These are phyloP conservation scores for Entoloma clypeatum DNA, from an alignment of 1,284 basidiomycete genomes.

Conservation along the genomic window DNA sequence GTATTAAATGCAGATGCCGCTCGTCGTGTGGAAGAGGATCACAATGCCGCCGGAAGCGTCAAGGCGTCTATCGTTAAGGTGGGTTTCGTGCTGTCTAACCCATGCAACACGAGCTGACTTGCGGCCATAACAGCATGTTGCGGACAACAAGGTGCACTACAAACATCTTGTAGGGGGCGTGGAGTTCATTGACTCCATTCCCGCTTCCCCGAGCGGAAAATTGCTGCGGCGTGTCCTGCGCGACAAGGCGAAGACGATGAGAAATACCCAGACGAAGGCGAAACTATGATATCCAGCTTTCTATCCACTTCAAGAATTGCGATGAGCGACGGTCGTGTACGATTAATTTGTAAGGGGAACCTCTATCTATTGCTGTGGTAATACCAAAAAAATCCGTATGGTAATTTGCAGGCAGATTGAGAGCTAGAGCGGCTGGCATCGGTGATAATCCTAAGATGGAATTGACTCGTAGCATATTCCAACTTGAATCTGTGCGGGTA, in stretches of 20 bases:
- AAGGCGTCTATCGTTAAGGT: constrained; percentile 49
- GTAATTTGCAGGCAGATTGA: too few species aligned
- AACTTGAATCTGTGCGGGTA: too few species aligned
- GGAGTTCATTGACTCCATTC: constrained; percentile 58
- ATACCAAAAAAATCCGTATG: too few species aligned
- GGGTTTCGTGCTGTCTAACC: constrained; percentile 8
- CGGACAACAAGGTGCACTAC: constrained; percentile 63
- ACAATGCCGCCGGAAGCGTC: constrained; percentile 31
- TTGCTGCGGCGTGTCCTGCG: constrained; percentile 53
- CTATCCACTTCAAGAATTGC: too few species aligned
- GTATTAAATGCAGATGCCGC: constrained; percentile 44
- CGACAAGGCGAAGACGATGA: constrained; percentile 40
- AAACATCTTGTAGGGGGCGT: constrained; percentile 67
- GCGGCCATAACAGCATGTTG: constrained; percentile 64
- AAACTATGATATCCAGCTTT: constrained; percentile 25
- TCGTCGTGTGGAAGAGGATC: constrained; percentile 30
- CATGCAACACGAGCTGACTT: too few species aligned
- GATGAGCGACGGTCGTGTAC: too few species aligned
- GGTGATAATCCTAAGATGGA: too few species aligned
- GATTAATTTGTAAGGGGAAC: too few species aligned
- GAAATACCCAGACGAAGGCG: constrained; percentile 4
- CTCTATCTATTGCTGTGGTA: too few species aligned
- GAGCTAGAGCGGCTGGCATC: too few species aligned
- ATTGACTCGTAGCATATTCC: too few species aligned
- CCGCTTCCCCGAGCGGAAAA: constrained; percentile 57